Evolutionary conservation across 2,329 filamentous ascomycete genomes (phyloP), one percentile per base, ranked within the genome.

Genomic region (Botrytis galanthina): DNA sequence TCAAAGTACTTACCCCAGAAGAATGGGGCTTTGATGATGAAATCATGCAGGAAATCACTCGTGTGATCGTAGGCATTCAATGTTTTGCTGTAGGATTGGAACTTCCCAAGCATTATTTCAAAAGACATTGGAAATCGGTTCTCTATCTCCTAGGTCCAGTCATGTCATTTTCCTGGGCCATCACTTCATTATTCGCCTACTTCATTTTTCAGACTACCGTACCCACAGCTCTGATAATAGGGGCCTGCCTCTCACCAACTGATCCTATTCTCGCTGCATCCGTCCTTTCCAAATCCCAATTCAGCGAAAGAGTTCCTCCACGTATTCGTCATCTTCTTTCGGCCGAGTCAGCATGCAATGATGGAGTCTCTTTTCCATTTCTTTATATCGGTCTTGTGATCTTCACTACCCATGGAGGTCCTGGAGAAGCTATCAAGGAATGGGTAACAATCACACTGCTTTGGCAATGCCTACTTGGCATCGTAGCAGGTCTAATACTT

Each of bases 51-150:
- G 91, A 92, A 77, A 90, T 91, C 80, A 90, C 90, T n/a, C 87
- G 91, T 74, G 90, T 92, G 73, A 90, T 92, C 71, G 84, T 93
- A 59, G 90, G 92, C 68, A 90, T 92, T 44, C 90, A 92, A 85
- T 92, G 91, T 85, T 92, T 92, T 79, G 90, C 90, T 77, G 88
- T 92, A 35, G 91, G 91, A 12, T 90, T 92, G 81, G 91, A 92
- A 82, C 85, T 93, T 83, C 91, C 91, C 32, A 87, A 80, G 37
- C 74, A 74, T 62, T 81, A 81, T 69, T 81, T 81, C 62, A 71
- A 70, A 1, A 46, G 79, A 35, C 78, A 80, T 74, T 80, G 78
- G 79, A 73, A 73, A 48, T 78, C 77, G 0, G 76, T 79, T 2
- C 59, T 80, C 4, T 79, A 73, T 48, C 76, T 80, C 59, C 74